Conservation (phyloP, 345 rosid genomes). For the Citrus glauca region DNA sequence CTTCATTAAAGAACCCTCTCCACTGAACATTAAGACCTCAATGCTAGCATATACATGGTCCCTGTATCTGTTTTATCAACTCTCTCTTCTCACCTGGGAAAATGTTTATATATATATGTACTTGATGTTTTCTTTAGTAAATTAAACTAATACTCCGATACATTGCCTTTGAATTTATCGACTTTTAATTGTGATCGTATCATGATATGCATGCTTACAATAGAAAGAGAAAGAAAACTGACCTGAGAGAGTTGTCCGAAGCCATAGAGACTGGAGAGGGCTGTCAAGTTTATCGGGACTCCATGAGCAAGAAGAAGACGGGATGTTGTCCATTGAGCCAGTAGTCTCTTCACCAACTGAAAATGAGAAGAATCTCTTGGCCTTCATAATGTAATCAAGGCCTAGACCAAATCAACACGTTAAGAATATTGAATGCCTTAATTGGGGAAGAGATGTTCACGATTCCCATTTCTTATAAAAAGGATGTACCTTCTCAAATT, state of each 20-base stretch:
- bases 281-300: background rate
- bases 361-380: background rate
- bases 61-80: background rate
- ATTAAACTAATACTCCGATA: background rate
- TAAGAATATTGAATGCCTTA: slow-evolving; percentile 11
- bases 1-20: background rate
- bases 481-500: background rate
- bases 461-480: background rate
- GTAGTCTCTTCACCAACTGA: background rate
- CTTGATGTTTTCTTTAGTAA: background rate
- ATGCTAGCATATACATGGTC: background rate
- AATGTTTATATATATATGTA: background rate
- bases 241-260: slow-evolving; percentile 39
- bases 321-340: slow-evolving; percentile 10
- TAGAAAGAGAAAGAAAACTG: background rate
- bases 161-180: background rate
- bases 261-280: slow-evolving; percentile 32
- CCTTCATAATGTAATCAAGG: background rate
- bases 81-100: background rate
- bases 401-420: slow-evolving; percentile 12
- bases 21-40: background rate
- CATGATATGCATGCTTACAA: background rate
- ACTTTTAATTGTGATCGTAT: background rate
- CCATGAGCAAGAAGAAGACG: slow-evolving; percentile 5
- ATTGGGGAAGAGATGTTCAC: background rate